These are phyloP conservation scores for Phialophora tarda DNA, from an alignment of 2,329 filamentous ascomycete species.

Conservation along the genomic window DNA sequence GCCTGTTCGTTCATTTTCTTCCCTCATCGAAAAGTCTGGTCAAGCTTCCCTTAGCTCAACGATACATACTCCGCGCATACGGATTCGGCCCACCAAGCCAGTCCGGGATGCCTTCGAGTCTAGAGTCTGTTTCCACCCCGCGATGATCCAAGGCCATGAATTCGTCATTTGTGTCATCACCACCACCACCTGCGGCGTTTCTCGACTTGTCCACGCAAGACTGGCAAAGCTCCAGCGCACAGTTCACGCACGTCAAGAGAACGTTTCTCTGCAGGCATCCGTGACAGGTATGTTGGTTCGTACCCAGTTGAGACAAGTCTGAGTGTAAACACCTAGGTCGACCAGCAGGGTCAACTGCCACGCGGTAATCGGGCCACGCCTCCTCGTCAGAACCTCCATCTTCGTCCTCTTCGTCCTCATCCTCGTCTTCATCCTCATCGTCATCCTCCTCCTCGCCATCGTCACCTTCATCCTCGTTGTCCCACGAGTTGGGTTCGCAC, in stretches of 20 bases:
- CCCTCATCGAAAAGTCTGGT: not conserved
- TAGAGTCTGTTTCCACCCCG: not conserved
- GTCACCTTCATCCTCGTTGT: constrained; percentile 15
- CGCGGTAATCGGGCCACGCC: constrained; percentile 3
- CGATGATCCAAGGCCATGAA: not conserved
- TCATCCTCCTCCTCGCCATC: constrained; percentile 18
- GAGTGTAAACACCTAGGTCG: constrained; percentile 3
- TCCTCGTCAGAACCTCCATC: constrained; percentile 8
- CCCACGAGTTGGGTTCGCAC: constrained; percentile 2
- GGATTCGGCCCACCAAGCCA: not conserved
- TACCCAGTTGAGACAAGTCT: not conserved
- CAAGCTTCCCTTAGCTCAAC: not conserved
- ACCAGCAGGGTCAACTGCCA: constrained; percentile 14
- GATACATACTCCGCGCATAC: not conserved
- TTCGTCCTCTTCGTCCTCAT: constrained; percentile 11
- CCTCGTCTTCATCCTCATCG: constrained; percentile 12
- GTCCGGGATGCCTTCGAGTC: not conserved
- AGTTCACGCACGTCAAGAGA: constrained; percentile 9
- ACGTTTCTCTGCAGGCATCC: not conserved
- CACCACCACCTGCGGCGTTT: not conserved
- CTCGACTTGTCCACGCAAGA: not conserved
- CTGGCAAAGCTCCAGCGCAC: constrained; percentile 16
- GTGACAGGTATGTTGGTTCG: constrained; percentile 4
- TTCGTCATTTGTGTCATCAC: not conserved
- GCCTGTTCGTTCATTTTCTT: not conserved